phyloP scores from a whole-genome alignment of 257 asterid genomes.

The Linderniella brevidens region DNA sequence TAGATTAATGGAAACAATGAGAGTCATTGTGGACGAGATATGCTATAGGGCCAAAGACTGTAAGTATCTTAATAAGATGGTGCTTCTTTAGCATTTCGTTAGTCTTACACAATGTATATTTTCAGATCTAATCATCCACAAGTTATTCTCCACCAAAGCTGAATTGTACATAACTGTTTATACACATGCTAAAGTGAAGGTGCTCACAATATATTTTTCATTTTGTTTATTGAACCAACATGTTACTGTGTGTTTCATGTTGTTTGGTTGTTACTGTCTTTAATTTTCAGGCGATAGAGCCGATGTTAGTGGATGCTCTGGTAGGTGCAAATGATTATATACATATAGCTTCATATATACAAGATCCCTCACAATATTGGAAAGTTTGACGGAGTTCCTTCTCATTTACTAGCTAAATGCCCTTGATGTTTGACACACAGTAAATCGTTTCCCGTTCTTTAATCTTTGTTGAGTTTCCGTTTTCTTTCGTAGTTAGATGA shows the following conservation, averaged over 20 bases:
- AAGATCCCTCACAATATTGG: constrained; percentile 83
- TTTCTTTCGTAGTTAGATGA: constrained; percentile 61
- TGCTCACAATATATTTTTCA: constrained; percentile 8
- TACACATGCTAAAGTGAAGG: constrained; percentile 96
- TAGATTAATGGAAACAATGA: constrained; percentile 86
- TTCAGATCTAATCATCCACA: constrained; percentile 77
- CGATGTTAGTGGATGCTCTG: constrained; percentile 83
- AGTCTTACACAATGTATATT: constrained; percentile 13
- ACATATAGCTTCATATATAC: constrained; percentile 59
- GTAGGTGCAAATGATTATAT: constrained; percentile 64
- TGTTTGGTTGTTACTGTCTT: constrained; percentile 2
- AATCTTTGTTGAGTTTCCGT: constrained; percentile 3
- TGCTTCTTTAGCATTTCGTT: constrained; percentile 4
- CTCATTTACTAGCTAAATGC: background rate
- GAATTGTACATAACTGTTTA: constrained; percentile 80
- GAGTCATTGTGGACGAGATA: constrained; percentile 86
- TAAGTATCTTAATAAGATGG: constrained; percentile 16
- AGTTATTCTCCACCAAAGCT: constrained; percentile 81
- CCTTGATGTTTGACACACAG: background rate
- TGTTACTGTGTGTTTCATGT: background rate
- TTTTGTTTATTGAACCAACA: constrained; percentile 3
- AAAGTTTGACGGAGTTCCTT: constrained; percentile 31
- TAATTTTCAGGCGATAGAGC: constrained; percentile 61
- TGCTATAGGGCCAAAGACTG: constrained; percentile 88
- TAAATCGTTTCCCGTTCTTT: too few species aligned